Evolutionary conservation across 768 basidiomycete genomes (phyloP), one percentile per base, ranked within the genome.

Genomic region (Suillus spraguei): DNA sequence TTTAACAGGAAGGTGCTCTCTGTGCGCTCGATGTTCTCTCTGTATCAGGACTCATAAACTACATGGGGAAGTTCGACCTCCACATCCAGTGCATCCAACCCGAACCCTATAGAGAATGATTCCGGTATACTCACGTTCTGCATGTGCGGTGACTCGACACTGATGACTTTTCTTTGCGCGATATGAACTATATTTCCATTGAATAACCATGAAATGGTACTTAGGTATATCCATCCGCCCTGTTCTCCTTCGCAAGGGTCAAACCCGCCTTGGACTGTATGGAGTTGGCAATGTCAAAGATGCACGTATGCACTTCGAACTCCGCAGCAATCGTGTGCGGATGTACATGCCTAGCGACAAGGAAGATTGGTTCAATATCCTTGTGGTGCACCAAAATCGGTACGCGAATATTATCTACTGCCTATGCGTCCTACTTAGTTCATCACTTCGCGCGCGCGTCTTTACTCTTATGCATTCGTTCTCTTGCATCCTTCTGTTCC

Each of bases 281-380:
- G 96, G 96, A 1, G 85, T 99, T 53, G 97, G 97, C 33, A 99
- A 99, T 69, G 90, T 99, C 72, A 95, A 95, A 74, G 97, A 99
- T 74, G 88, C 90, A 67, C 82, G 97, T 53, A 95, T 99, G 93
- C 95, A 98, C 74, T 96, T 92, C 69, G 97, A 99, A 77, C 82
- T 99, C 41, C 79, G 94, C 63, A 94, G 93, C 68, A 95, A 97
- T 71, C 87, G 96, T 47, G 95, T 99, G 32, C 86, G 90, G 67
- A 96, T 99, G 95, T 98, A 88, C 76, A 93, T 95, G 90, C 97
- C 97, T 2, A 84, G 85, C 64, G 89, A 97, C 74, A 93, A 92
- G 70, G 84, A 94, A 14, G 83, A 90, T 28, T 99, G 95, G 95
- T 99, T 99, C 78, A 99, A 99, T 72, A 82, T 99, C 60, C 70